phyloP scores from a whole-genome alignment of 148 eudicot species.

The Beta vulgaris region DNA sequence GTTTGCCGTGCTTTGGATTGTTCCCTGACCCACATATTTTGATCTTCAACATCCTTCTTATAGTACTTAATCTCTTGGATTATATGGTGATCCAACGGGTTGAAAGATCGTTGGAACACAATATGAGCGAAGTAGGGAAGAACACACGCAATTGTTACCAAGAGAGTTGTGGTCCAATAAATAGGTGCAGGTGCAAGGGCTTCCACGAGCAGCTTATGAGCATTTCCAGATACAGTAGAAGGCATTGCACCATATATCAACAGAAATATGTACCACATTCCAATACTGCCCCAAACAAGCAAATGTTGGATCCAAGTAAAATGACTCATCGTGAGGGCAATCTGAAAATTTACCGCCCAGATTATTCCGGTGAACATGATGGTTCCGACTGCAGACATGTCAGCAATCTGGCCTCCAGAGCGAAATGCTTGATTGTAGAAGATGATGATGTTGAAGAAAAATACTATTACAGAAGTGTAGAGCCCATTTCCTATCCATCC shows the following conservation, averaged over 20 bases:
- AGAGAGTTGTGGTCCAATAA: slow-evolving; percentile 64
- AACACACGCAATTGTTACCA: slow-evolving; percentile 54
- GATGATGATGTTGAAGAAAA: slow-evolving; percentile 68
- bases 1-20: slow-evolving; percentile 58
- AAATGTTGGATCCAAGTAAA: slow-evolving; percentile 94
- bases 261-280: slow-evolving; percentile 73
- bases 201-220: slow-evolving; percentile 49
- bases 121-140: slow-evolving; percentile 72
- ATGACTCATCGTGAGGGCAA: slow-evolving; percentile 83
- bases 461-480: slow-evolving; percentile 62
- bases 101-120: slow-evolving; percentile 56
- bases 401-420: slow-evolving; percentile 58
- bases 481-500: slow-evolving; percentile 91
- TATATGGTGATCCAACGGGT: slow-evolving; percentile 82
- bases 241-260: slow-evolving; percentile 50
- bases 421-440: slow-evolving; percentile 70
- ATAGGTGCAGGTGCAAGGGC: slow-evolving; percentile 76
- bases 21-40: slow-evolving; percentile 66
- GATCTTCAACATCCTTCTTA: slow-evolving; percentile 69
- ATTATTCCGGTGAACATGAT: slow-evolving; percentile 80
- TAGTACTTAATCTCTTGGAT: slow-evolving; percentile 85
- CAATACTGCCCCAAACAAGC: slow-evolving; percentile 70
- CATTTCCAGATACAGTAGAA: slow-evolving; percentile 40
- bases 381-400: slow-evolving; percentile 69
- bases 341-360: slow-evolving; percentile 86